phyloP scores from a whole-genome alignment of 306 rosid genomes.

The Castanea sativa region DNA sequence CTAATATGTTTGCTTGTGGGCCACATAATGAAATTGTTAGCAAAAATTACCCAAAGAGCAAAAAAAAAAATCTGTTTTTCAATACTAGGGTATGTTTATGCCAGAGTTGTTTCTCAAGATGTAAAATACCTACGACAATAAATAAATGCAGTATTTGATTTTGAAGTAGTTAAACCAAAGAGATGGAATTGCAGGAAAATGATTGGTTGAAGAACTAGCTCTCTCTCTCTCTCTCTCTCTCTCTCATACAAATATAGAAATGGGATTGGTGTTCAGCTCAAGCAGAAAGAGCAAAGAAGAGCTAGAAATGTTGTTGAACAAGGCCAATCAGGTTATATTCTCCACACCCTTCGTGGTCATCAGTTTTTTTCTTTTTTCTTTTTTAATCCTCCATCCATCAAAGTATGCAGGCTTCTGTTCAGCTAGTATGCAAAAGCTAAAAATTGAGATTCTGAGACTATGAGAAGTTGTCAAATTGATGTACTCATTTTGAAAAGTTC shows the following conservation, averaged over 20 bases:
- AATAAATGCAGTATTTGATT: too few species aligned
- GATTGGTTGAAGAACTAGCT: not conserved
- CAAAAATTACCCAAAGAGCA: too few species aligned
- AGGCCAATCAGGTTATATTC: conserved; percentile 36
- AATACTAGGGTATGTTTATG: too few species aligned
- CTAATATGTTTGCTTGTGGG: too few species aligned
- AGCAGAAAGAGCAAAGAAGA: conserved; percentile 24
- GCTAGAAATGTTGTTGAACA: conserved; percentile 35
- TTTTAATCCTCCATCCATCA: not conserved
- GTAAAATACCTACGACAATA: too few species aligned
- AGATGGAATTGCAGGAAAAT: too few species aligned
- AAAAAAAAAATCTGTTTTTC: too few species aligned
- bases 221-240: not conserved
- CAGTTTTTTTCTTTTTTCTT: conserved; percentile 27
- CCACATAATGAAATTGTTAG: too few species aligned
- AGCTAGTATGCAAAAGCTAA: not conserved
- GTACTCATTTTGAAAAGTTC: not conserved
- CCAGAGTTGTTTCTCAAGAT: too few species aligned
- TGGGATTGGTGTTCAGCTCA: conserved; percentile 40
- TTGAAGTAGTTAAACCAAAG: too few species aligned
- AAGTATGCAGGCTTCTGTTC: not conserved
- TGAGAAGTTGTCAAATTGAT: not conserved
- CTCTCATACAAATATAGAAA: not conserved
- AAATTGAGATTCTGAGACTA: not conserved
- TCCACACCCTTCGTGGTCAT: conserved; percentile 32